Base-by-base conservation (phyloP, 2,329 filamentous ascomycete genomes). In the Aurifilum marmelostoma region DNA sequence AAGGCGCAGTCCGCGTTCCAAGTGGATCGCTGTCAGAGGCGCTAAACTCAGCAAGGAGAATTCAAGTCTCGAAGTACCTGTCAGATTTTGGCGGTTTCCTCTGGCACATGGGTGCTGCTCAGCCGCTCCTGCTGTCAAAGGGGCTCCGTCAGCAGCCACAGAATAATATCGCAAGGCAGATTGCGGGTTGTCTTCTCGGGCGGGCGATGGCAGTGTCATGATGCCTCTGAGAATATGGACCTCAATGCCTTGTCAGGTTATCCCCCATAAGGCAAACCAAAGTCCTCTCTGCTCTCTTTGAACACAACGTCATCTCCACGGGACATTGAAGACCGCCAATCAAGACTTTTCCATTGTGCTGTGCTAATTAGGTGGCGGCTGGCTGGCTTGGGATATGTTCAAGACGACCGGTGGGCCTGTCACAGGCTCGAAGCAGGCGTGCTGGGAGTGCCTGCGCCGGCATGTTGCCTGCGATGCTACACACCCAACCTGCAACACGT, bases 371-470 rank as follows among this genome's bases (percentile, higher is more conserved):
- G n/a, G n/a, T n/a, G n/a, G n/a, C n/a, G n/a, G n/a, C n/a, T n/a
- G n/a, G n/a, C n/a, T n/a, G 27, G 52, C 27, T 29, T 4, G 18
- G 24, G 5, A 18, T 8, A 56, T 56, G 52, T 29, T 24, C 24
- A 56, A 56, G 24, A 18, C 1, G 5, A 32, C 16, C 8, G 14
- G 5, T 16, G 52, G 6, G 12, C 14, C 12, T 29, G 24, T 56
- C 12, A 50, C 24, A 21, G 27, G n/a, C 47, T 39, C 16, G 52
- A 24, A 52, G 14, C 12, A 50, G 21, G 27, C 27, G 24, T 65
- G 63, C 34, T 65, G 63, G 63, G 63, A 65, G 47, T 63, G 61
- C 34, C 61, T 63, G 12, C 61, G 61, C 16, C 61, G 61, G 6
- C 24, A 63, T 21, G 18, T 50, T 4, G 43, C 41, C n/a, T 63